Base-by-base conservation (phyloP, 805 yeast genomes). In the Candida caryicola region DNA sequence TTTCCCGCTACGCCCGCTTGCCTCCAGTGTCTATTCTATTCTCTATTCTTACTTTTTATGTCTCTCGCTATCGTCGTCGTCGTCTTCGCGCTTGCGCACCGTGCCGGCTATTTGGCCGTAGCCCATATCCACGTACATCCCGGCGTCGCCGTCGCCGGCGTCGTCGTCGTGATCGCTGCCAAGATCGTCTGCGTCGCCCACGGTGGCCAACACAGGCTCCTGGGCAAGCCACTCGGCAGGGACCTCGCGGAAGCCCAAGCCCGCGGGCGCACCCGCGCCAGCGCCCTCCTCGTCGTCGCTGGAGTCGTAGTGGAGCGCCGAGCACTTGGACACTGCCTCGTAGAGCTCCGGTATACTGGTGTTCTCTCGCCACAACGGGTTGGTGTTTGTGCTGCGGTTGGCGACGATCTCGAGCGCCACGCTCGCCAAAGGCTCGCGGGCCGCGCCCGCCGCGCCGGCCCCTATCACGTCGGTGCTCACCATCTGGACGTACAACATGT, bases 91-190 rank as follows among this genome's bases (percentile, higher is more conserved):
- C 26, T 54, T 53, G 17, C 71, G 45, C 13, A 57, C 50, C 5
- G 46, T 49, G 1, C 74, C 74, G 2, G 66, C 63, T 4, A 64
- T 49, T 6, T 62, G 54, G 17, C 58, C 63, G 37, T 46, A 59
- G n/a, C 64, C 69, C n/a, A 69, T 53, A 33, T 66, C 68, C 18
- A 69, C 70, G 33, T 62, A 48, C 73, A 69, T 67, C 2, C 71
- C 73, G 0, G 73, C 72, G 3, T 38, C 53, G 0, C 71, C 71
- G 2, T 40, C 53, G 12, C 39, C 50, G 13, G 43, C 46, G 17
- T 49, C 57, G 8, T 44, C 49, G 5, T 35, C 51, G 17, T 30
- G 38, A 21, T 43, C 47, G 17, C 38, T 40, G 4, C 53, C 69
- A 32, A 65, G 51, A 41, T 65, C 71, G 44, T 65, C 71, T 1